Evolutionary conservation across 306 rosid species (phyloP), one percentile per base, ranked within the genome.

Genomic region (Urtica urens): DNA sequence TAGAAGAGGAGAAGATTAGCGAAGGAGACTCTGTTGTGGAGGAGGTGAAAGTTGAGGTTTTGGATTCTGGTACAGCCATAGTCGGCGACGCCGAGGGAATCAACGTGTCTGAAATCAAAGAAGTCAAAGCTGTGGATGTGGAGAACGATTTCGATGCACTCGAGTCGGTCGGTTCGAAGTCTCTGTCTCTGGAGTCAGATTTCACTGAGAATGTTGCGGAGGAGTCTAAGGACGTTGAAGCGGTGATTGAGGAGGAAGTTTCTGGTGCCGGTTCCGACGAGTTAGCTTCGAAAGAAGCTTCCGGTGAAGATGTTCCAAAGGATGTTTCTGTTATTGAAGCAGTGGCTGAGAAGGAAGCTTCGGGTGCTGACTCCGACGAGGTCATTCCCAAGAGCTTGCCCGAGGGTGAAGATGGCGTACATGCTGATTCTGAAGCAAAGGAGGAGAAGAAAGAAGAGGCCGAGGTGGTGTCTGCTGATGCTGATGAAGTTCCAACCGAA

Each of bases 71-170:
- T 21, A 76, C 69, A 14, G 77, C 60, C 51, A 72, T 70, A 44
- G 74, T 61, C 38, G 79, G 75, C 14, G 80, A 68, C 54, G 59
- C 40, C 27, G 78, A 54, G 27, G 62, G 37, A 7, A 62, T 52
- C 53, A 54, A 59, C 54, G 79, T 59, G 27, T 58, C 76, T 53
- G 76, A 72, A 34, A 62, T 53, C 46, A 51, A 41, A 34, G 79
- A 51, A 57, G 63, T 65, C 51, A 62, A 52, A 2, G 58, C 21
- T 23, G 62, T 68, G 39, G 63, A 50, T 29, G 42, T 83, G 57
- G 93, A 72, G 26, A 73, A 74, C 64, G 74, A 62, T 44, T 57
- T 74, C 64, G 78, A 52, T 42, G 50, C 70, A 5, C 67, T 67
- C 12, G 72, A 59, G 34, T 48, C 27, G 16, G 56, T 26, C 43